Percentiles rank a stretch among this genome's conserved stretches.
Evolutionary conservation across 2,329 filamentous ascomycete genomes (phyloP).

Genomic region (Incumbomyces lentus): DNA sequence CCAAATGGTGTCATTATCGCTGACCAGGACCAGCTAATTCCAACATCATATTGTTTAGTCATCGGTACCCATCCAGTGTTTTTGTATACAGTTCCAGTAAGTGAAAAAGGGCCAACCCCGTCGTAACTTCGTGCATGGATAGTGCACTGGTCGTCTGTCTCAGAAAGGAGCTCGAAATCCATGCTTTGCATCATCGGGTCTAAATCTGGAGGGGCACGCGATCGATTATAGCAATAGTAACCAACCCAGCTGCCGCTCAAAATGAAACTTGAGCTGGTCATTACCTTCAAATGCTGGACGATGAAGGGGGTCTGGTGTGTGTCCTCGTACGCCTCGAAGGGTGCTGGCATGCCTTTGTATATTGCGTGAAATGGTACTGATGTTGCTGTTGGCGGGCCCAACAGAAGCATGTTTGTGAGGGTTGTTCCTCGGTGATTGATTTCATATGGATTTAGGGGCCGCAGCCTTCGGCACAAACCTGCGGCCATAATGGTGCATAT

Average conservation of each 20-base stretch:
- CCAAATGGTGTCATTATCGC: conserved; percentile 1
- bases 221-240: background rate
- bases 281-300: background rate
- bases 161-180: background rate
- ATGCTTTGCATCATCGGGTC: conserved; percentile 2
- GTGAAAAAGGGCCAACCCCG: background rate
- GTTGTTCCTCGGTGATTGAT: too few species aligned
- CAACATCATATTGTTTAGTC: background rate
- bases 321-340: too few species aligned
- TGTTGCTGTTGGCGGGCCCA: background rate
- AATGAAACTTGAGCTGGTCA: background rate
- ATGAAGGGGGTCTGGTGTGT: background rate
- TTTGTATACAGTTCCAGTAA: background rate
- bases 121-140: background rate
- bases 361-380: background rate
- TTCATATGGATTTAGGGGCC: too few species aligned
- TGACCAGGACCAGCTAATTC: background rate
- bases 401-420: background rate
- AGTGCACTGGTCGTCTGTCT: background rate
- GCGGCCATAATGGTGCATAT: background rate
- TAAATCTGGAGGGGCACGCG: background rate
- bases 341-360: background rate
- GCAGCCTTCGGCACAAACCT: background rate
- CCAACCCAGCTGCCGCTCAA: background rate
- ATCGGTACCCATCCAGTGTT: background rate